Evolutionary conservation across 139 green algal genomes (phyloP).

Genomic region (Chlamydomonas schloesseri): DNA sequence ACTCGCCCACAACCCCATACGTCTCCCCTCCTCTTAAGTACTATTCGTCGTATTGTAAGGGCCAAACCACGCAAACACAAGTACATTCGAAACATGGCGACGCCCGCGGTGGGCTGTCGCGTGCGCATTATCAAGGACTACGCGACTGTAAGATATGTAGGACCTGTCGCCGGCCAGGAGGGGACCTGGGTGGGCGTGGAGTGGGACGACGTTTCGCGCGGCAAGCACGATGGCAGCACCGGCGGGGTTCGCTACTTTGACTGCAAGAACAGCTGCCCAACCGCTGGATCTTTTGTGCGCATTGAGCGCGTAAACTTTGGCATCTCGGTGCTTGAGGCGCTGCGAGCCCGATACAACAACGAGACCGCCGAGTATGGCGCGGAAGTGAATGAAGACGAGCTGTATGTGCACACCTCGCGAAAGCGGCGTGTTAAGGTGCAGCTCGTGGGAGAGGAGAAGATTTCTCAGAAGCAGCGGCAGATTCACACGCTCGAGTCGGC

Average conservation of each 20-base stretch:
- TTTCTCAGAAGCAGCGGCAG: conserved; percentile 62
- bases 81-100: conserved; percentile 1
- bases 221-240: conserved; percentile 85
- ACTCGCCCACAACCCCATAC: no score
- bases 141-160: conserved; percentile 84
- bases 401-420: conserved; percentile 60
- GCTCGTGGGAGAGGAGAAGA: conserved; percentile 76
- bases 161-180: conserved; percentile 67
- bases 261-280: conserved; percentile 17
- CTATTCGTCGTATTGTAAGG: no score
- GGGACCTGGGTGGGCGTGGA: conserved; percentile 88
- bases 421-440: conserved; percentile 66
- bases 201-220: conserved; percentile 82
- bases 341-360: conserved; percentile 72
- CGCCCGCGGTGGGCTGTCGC: conserved; percentile 45
- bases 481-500: conserved; percentile 56
- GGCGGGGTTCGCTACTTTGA: conserved; percentile 81
- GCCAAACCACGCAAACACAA: no score
- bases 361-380: conserved; percentile 48
- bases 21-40: no score
- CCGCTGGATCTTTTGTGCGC: conserved; percentile 77
- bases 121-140: conserved; percentile 62
- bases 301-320: conserved; percentile 70
- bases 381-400: conserved; percentile 48
- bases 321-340: conserved; percentile 57